Conservation (phyloP, 768 basidiomycete species). For the Daedalea quercina region DNA sequence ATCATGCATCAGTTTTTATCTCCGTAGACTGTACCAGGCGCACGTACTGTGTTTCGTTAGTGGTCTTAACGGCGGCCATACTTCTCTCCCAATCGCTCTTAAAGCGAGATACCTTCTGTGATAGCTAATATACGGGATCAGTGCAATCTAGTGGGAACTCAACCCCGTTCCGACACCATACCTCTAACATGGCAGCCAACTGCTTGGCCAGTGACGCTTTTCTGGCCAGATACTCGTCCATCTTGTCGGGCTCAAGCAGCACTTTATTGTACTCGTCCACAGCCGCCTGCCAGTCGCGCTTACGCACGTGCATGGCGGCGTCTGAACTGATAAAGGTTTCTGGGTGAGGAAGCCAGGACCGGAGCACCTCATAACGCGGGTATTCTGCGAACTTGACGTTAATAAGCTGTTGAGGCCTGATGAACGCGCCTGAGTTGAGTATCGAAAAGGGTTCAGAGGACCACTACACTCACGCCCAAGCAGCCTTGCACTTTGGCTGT, state of each 20-base stretch:
- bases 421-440: background rate
- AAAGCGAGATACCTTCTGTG: background rate
- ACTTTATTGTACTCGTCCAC: slow-evolving; percentile 18
- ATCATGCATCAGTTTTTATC: background rate
- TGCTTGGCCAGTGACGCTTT: slow-evolving; percentile 8
- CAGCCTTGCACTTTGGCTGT: background rate
- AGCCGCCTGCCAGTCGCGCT: slow-evolving; percentile 10
- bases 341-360: slow-evolving; percentile 11
- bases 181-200: slow-evolving; percentile 7
- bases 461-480: background rate
- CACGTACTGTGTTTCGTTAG: background rate
- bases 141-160: no score
- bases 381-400: background rate
- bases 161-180: background rate
- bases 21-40: background rate
- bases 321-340: background rate
- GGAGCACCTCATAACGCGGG: slow-evolving; percentile 5
- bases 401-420: background rate
- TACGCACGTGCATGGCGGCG: slow-evolving; percentile 1
- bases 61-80: background rate
- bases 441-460: background rate
- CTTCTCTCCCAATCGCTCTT: background rate
- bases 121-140: no score
- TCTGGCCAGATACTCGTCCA: slow-evolving; percentile 7
- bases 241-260: slow-evolving; percentile 2